Evolutionary conservation across 2,329 filamentous ascomycete species (phyloP), one percentile per base, ranked within the genome.

Genomic region (Penicillium polonicum): DNA sequence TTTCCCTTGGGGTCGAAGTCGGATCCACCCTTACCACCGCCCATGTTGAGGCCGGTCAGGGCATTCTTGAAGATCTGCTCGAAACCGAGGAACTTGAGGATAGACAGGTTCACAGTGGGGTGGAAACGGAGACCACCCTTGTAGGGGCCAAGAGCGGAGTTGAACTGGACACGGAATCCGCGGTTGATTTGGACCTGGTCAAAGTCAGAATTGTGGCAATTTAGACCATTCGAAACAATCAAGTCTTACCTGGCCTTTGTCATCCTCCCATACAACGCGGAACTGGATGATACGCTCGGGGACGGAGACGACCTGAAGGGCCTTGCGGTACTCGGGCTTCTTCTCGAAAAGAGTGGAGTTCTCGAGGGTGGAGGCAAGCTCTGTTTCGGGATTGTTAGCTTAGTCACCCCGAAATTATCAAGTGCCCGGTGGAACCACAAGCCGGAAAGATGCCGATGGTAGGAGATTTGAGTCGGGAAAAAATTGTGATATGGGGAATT

Each of bases 41-140:
- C 94, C 87, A 99, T 97, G 82, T 86, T 91, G 72, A 95, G 80
- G 73, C 94, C 94, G 61, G 94, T 97, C 68, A 97, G 82, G 67
- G 94, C 94, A 90, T 97, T 97, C 86, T 97, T 97, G 85, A 97
- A 97, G 81, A 93, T 95, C 82, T 97, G 94, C 87, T 99, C 94
- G 72, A 97, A 97, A 66, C 93, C 94, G 74, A 99, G 85, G 82
- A 97, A 97, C 83, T 99, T 99, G 71, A 99, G 86, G 72, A 85
- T 82, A 57, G 81, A 85, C 53, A 88, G 80, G 75, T 88, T 82
- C 55, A 81, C 79, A 35, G 71, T 68, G 62, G 93, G 94, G 79
- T 99, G 94, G 79, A 99, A 91, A 69, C 94, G 85, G 68, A 97
- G 87, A 75, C 94, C 94, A 66, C 94, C 94, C 86, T 97, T 97